Conservation (phyloP, 2,329 filamentous ascomycete genomes). For the Xylariales sp. region DNA sequence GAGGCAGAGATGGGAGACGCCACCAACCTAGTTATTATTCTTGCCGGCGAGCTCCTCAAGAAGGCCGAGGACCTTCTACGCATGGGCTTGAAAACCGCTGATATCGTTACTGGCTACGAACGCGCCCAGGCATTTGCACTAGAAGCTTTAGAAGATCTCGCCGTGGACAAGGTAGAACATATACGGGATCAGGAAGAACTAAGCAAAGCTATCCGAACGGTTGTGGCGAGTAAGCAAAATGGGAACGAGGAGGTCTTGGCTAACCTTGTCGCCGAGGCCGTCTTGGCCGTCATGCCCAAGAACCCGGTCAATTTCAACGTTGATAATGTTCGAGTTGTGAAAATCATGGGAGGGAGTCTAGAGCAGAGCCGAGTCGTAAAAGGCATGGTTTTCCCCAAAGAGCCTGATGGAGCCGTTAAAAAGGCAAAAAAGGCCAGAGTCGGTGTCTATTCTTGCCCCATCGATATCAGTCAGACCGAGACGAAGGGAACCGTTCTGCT, state of each 20-base stretch:
- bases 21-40: constrained; percentile 95
- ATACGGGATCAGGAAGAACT: constrained; percentile 84
- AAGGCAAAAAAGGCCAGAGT: constrained; percentile 95
- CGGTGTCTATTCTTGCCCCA: constrained; percentile 93
- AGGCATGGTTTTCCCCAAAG: constrained; percentile 98
- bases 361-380: constrained; percentile 95
- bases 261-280: constrained; percentile 84
- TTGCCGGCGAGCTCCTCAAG: constrained; percentile 93
- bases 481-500: constrained; percentile 98
- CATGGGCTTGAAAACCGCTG: constrained; percentile 98
- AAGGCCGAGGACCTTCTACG: constrained; percentile 97
- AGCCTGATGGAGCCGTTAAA: constrained; percentile 92
- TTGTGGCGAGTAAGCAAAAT: constrained; percentile 96
- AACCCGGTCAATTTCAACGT: constrained; percentile 97
- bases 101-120: constrained; percentile 96
- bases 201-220: constrained; percentile 93
- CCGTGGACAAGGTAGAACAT: constrained; percentile 90
- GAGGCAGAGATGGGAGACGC: constrained; percentile 99
- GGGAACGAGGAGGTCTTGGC: constrained; percentile 92
- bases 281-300: constrained; percentile 91
- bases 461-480: constrained; percentile 96
- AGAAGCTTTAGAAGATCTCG: constrained; percentile 85
- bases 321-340: constrained; percentile 98
- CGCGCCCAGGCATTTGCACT: constrained; percentile 91
- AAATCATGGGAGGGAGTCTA: constrained; percentile 98